Evolutionary conservation across 805 yeast species (phyloP).

Genomic region (Pichia gijzeniarum): DNA sequence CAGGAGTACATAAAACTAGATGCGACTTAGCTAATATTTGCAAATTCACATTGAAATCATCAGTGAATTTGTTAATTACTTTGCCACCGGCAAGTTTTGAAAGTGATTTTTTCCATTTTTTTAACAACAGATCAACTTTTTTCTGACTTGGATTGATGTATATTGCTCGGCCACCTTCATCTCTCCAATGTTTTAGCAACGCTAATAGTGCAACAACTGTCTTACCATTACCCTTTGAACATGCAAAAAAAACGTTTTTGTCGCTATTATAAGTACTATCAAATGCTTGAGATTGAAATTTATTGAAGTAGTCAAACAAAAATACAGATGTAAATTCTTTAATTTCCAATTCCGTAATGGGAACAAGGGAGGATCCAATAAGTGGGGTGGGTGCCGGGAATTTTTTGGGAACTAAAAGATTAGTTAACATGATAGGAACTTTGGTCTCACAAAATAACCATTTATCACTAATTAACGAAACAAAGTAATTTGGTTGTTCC

Average conservation of each 20-base stretch:
- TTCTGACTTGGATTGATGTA: slow-evolving; percentile 64
- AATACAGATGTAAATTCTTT: slow-evolving; percentile 43
- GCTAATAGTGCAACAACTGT: slow-evolving; percentile 68
- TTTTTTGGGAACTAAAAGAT: slow-evolving; percentile 52
- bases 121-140: slow-evolving; percentile 39
- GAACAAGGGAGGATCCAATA: slow-evolving; percentile 43
- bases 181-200: slow-evolving; percentile 64
- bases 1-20: slow-evolving; percentile 70
- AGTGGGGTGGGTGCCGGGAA: slow-evolving; percentile 58
- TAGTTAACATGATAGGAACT: slow-evolving; percentile 50
- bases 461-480: slow-evolving; percentile 66
- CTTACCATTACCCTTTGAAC: slow-evolving; percentile 73
- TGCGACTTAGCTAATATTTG: slow-evolving; percentile 53
- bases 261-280: slow-evolving; percentile 50
- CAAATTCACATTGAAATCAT: slow-evolving; percentile 50
- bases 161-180: slow-evolving; percentile 61
- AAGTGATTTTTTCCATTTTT: slow-evolving; percentile 50
- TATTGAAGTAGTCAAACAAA: slow-evolving; percentile 53
- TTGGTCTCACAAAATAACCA: slow-evolving; percentile 77
- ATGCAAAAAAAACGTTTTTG: slow-evolving; percentile 54
- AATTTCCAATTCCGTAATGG: slow-evolving; percentile 42
- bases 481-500: slow-evolving; percentile 61
- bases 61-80: slow-evolving; percentile 48
- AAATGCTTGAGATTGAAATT: slow-evolving; percentile 67
- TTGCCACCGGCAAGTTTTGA: slow-evolving; percentile 50